Percentiles rank a stretch among this genome's conserved stretches.
phyloP scores from a whole-genome alignment of 208 protist genomes.

The Trypanosoma avium region DNA sequence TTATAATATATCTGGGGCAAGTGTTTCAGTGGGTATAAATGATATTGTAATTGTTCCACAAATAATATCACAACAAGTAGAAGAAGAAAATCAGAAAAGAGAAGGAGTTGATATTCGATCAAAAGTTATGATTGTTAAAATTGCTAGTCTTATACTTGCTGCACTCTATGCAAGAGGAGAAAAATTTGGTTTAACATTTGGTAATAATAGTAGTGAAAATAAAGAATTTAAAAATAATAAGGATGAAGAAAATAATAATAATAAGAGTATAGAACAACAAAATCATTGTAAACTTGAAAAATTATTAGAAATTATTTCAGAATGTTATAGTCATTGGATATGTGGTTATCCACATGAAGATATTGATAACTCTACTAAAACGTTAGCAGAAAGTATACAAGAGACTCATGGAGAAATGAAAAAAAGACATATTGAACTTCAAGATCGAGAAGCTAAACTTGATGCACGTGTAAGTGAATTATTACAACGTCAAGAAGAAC shows the following conservation, averaged over 20 bases:
- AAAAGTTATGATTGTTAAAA: constrained; percentile 19
- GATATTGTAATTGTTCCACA: constrained; percentile 66
- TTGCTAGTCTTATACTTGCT: constrained; percentile 20
- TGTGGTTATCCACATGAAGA: constrained; percentile 25
- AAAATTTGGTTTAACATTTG: constrained; percentile 15
- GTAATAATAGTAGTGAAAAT: not conserved
- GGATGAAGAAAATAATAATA: not conserved
- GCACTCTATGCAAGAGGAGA: constrained; percentile 23
- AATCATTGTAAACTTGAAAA: constrained; percentile 3
- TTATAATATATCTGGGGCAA: constrained; percentile 49
- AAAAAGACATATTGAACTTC: constrained; percentile 26
- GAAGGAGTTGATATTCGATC: too few species aligned
- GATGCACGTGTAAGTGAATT: constrained; percentile 28
- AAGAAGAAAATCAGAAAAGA: too few species aligned
- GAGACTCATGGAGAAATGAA: constrained; percentile 3
- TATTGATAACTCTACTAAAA: constrained; percentile 21
- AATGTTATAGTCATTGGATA: constrained; percentile 34
- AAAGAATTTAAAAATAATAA: not conserved
- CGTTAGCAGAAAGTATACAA: constrained; percentile 19
- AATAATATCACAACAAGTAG: not conserved
- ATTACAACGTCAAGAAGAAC: constrained; percentile 17
- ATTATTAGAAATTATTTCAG: constrained; percentile 31
- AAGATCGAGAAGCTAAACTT: constrained; percentile 32
- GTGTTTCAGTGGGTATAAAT: constrained; percentile 52
- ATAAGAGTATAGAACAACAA: not conserved